A percentile compares a stretch with the other conserved stretches of the same genome.
phyloP scores from a whole-genome alignment of 805 yeast species.

The Kluyveromyces aestuarii region DNA sequence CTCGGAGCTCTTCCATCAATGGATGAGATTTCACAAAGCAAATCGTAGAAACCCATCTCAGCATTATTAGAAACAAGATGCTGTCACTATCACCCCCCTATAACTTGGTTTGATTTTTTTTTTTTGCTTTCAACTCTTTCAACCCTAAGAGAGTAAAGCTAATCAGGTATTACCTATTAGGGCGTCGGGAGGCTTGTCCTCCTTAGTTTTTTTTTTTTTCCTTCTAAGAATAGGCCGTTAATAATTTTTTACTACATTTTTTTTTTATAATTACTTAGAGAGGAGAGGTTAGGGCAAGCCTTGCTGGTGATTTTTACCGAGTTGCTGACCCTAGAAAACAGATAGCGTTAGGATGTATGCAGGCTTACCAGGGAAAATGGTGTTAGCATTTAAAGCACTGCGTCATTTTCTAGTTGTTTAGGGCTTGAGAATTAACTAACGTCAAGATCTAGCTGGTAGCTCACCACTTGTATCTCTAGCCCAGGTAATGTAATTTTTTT shows the following conservation, averaged over 20 bases:
- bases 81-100: no score
- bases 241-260: not conserved
- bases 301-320: not conserved
- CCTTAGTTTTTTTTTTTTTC: no score
- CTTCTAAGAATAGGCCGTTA: not conserved
- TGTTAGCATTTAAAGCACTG: no score
- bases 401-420: not conserved
- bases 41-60: no score
- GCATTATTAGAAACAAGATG: no score
- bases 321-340: not conserved
- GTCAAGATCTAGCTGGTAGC: not conserved
- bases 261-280: not conserved
- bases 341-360: no score
- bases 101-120: not conserved
- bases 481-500: not conserved
- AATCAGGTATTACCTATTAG: not conserved
- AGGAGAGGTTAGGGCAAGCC: not conserved
- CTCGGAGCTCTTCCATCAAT: no score
- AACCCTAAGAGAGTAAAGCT: not conserved
- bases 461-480: not conserved
- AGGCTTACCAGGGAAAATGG: no score
- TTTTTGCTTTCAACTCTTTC: no score
- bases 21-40: no score
- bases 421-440: not conserved
- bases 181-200: not conserved